Evolutionary conservation across 768 basidiomycete species (phyloP).

Genomic region (Suillus occidentalis): DNA sequence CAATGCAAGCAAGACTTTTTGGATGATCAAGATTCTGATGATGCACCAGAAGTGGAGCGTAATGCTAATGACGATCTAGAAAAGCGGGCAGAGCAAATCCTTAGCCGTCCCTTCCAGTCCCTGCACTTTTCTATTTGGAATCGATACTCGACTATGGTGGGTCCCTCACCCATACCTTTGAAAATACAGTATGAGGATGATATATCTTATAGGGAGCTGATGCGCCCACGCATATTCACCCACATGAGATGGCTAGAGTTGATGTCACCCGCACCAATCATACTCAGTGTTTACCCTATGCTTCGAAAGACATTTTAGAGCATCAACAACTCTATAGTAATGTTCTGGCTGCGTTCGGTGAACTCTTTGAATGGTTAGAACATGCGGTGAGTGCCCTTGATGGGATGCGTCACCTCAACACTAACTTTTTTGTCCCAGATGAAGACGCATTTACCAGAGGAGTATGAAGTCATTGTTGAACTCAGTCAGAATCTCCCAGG

Average conservation of each 20-base stretch:
- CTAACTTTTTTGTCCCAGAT: background rate
- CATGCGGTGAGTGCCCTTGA: background rate
- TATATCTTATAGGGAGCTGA: background rate
- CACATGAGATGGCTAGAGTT: background rate
- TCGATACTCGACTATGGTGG: background rate
- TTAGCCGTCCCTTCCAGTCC: background rate
- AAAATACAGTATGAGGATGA: background rate
- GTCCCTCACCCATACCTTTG: background rate
- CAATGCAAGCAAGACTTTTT: too few species aligned
- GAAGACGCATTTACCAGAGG: conserved; percentile 1
- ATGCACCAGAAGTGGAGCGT: too few species aligned
- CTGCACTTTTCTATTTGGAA: background rate
- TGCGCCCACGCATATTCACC: background rate
- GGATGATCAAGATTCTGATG: too few species aligned
- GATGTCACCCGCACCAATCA: background rate
- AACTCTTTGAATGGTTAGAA: background rate
- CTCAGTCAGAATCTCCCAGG: background rate
- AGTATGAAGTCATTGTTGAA: conserved; percentile 1
- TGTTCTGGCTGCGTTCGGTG: background rate
- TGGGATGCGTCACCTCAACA: too few species aligned
- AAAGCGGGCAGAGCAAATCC: background rate
- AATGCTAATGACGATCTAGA: background rate
- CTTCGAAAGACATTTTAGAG: background rate
- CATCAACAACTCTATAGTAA: background rate
- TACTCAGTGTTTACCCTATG: background rate